Evolutionary conservation across 805 yeast species (phyloP).

Genomic region (Saccharomycopsis capsularis): DNA sequence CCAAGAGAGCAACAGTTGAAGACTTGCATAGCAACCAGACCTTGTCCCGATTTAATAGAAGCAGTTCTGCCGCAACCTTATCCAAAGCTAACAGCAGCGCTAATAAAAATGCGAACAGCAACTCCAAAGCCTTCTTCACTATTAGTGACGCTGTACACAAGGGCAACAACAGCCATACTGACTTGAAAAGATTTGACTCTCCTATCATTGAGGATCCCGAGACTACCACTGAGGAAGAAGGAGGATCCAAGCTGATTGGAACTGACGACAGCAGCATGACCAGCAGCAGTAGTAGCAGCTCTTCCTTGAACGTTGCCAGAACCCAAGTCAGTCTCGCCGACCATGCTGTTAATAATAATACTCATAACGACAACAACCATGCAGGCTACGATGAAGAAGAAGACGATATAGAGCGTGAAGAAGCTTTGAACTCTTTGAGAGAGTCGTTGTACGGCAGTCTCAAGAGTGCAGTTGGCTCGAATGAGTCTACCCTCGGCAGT

Average conservation of each 20-base stretch:
- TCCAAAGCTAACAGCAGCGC: neutral
- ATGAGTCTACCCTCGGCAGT: too few species aligned
- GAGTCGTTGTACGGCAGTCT: slow-evolving; percentile 11
- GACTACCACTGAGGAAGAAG: slow-evolving; percentile 1
- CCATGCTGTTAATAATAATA: too few species aligned
- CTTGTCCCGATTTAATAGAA: neutral
- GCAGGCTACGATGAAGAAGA: slow-evolving; percentile 4
- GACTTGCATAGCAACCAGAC: slow-evolving; percentile 26
- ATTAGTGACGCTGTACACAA: neutral
- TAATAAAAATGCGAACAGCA: neutral
- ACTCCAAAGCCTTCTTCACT: too few species aligned
- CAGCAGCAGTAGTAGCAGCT: neutral
- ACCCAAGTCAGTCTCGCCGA: too few species aligned
- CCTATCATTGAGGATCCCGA: slow-evolving; percentile 5
- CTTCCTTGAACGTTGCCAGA: neutral
- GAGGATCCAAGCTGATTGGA: too few species aligned
- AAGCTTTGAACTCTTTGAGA: slow-evolving; percentile 12
- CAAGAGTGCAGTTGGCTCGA: neutral
- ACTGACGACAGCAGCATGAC: neutral
- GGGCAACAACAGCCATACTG: neutral
- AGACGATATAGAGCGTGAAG: slow-evolving; percentile 4
- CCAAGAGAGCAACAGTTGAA: slow-evolving; percentile 39
- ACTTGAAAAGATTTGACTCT: neutral
- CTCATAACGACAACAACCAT: too few species aligned
- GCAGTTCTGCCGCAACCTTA: neutral